Evolutionary conservation across 768 basidiomycete genomes (phyloP), one percentile per base, ranked within the genome.

Genomic region (Guyanaporus albipodus): DNA sequence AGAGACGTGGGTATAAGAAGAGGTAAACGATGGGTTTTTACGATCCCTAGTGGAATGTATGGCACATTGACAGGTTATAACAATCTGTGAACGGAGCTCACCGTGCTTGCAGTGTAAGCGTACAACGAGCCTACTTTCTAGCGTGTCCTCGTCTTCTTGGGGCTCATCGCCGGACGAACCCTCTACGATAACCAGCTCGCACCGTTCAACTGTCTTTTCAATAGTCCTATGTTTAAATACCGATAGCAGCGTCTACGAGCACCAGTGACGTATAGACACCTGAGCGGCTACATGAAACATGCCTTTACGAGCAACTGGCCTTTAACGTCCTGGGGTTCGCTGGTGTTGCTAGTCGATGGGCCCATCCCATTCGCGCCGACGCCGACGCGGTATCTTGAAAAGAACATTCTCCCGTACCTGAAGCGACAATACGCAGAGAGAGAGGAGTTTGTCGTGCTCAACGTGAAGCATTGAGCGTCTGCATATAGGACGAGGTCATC

Each of bases 81-180:
- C 9, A 37, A n/a, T 22, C 4, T 24, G 21, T 26, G 31, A 38
- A 17, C 8, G 2, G 29, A 10, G 52, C 69, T 52, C 61, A 87
- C 89, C 90, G 54, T 91, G 85, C 71, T 91, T 91, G 64, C 90
- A 92, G 56, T 87, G 76, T 40, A 91, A 64, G 52, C 82, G 82
- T 31, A 91, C 69, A 24, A 87, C 73, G 42, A 91, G 68, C 56
- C 76, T 83, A 57, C 82, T 85, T 63, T 90, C 86, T 6, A 88
- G 69, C 38, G 76, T 71, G 53, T 89, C 86, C 50, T 63, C 60
- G 10, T 67, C 66, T 21, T 66, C 68, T 9, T 64, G 63, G 15
- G 68, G 60, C 4, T 67, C 65, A 9, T 59, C 55, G n/a, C 54
- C 48, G 12, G 64, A 53, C 8, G 73, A 75, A 33, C 69, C 73